Evolutionary conservation across 169 alveolate genomes (phyloP), one percentile per base, ranked within the genome.

Genomic region (Plasmodium fragile): DNA sequence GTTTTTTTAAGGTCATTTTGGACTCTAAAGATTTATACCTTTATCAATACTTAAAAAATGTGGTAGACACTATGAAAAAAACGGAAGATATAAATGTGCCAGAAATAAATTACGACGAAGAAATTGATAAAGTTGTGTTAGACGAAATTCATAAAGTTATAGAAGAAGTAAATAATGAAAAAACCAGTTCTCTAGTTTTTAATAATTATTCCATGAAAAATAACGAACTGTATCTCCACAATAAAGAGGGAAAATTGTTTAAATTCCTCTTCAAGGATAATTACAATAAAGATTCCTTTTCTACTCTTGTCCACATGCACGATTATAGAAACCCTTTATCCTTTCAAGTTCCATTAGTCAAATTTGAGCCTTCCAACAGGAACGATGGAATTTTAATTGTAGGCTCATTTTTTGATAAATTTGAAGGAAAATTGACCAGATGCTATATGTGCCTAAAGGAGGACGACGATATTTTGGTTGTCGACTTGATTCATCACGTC

Each of bases 111-210:
- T 91, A 91, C 55, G 73, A 39, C 30, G 85, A 69, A 43, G 92
- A 91, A 91, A 81, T 91, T 32, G 43, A 81, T 10, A 81, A 91
- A 34, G 3, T 91, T 13, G n/a, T 91, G n/a, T n/a, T 18, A 36
- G 18, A 69, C n/a, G 94, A 91, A 91, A 52, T 71, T 43, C 39
- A 91, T 13, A 81, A 45, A 70, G 94, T 52, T 3, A 69, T 91
- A 41, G 81, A 79, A 1, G 94, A 91, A 80, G 81, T 91, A 10
- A 91, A 91, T 28, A 81, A 7, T 22, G 94, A 91, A 52, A 91
- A 81, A 70, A 70, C 3, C 4, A 81, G 39, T 39, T 73, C 83
- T 16, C 77, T 91, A 30, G 39, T 65, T 41, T 91, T 91, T 81
- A 75, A 55, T 36, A 41, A 30, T 52, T 91, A 80, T 81, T 22